Evolutionary conservation across 495 filamentous ascomycete species (phyloP).

Genomic region (Xylaria acuta): DNA sequence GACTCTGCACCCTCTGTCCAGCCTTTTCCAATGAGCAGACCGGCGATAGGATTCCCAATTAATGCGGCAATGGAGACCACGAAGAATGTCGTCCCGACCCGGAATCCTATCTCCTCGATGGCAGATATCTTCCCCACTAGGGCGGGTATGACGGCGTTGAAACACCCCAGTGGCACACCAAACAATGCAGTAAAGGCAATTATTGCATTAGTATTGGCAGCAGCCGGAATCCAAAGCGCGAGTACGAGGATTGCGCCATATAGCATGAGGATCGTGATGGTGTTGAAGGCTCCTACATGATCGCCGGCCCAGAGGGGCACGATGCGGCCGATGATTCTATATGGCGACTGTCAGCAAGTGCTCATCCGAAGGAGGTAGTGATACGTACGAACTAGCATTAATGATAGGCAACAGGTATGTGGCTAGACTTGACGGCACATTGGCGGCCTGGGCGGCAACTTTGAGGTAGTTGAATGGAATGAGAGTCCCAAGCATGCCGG

Average conservation of each 20-base stretch:
- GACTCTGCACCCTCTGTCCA: constrained; percentile 3
- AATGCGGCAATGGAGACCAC: not conserved
- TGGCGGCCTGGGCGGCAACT: not conserved
- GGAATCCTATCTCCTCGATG: constrained; percentile 13
- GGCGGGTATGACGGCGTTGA: constrained; percentile 4
- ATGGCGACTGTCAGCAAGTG: not conserved
- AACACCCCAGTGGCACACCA: constrained; percentile 35
- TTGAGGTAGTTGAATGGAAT: constrained; percentile 13
- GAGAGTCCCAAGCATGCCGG: constrained; percentile 5
- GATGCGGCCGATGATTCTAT: constrained; percentile 7
- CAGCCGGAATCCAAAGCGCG: constrained; percentile 40
- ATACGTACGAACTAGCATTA: constrained; percentile 4
- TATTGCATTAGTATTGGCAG: constrained; percentile 31
- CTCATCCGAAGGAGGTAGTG: not conserved
- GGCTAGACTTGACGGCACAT: not conserved
- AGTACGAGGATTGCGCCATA: constrained; percentile 29
- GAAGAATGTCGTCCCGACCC: constrained; percentile 7
- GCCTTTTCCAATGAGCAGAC: constrained; percentile 3
- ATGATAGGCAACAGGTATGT: not conserved
- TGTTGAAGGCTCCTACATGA: constrained; percentile 6
- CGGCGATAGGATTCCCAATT: constrained; percentile 2
- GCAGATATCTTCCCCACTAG: constrained; percentile 11
- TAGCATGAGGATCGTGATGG: not conserved
- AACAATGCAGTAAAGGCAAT: constrained; percentile 47
- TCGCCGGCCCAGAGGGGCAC: constrained; percentile 12